These are phyloP conservation scores for Chlorella ohadii DNA, from an alignment of 139 green algal species.

Conservation along the genomic window DNA sequence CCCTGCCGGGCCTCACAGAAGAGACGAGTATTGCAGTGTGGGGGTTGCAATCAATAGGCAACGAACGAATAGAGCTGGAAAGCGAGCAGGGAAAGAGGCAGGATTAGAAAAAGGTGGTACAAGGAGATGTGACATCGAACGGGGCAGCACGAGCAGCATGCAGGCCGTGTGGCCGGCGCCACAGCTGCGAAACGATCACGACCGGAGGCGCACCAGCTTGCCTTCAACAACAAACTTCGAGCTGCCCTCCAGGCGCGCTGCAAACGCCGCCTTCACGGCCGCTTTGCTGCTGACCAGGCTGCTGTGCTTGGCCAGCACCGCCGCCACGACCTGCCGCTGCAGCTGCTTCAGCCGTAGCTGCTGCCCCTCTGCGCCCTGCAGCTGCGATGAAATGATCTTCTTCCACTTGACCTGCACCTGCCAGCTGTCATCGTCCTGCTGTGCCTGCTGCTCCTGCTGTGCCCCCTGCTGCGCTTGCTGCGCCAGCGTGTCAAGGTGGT, in stretches of 20 bases:
- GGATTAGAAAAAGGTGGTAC: too few species aligned
- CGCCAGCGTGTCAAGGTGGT: conserved; percentile 8
- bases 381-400: conserved; percentile 43
- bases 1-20: too few species aligned
- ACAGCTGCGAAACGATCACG: background rate
- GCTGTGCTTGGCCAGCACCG: conserved; percentile 31
- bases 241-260: conserved; percentile 4
- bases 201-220: conserved; percentile 35
- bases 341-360: conserved; percentile 49
- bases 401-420: conserved; percentile 49
- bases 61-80: background rate
- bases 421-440: background rate
- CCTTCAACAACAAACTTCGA: conserved; percentile 41
- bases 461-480: background rate
- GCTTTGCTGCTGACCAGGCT: conserved; percentile 3
- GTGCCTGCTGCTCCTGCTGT: background rate
- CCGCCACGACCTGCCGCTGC: conserved; percentile 14
- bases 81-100: too few species aligned
- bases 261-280: conserved; percentile 21
- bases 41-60: too few species aligned
- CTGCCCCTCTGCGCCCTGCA: conserved; percentile 22
- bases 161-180: too few species aligned
- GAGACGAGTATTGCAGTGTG: too few species aligned
- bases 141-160: too few species aligned
- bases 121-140: too few species aligned